Base-by-base conservation (phyloP, 2,329 filamentous ascomycete species). In the Monilinia aucupariae region DNA sequence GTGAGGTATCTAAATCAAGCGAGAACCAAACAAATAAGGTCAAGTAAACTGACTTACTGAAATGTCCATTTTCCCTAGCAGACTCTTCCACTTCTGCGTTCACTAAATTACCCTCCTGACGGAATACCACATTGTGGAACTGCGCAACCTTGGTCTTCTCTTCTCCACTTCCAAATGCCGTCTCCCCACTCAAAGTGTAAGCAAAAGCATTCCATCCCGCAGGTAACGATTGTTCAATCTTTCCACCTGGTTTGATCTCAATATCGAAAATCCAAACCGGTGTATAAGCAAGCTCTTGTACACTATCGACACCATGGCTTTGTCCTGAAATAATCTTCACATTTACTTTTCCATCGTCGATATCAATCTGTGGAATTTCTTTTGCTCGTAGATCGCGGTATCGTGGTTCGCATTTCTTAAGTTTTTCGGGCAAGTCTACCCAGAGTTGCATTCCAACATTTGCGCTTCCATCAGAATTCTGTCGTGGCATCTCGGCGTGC, bases 181-280 rank as follows among this genome's bases (percentile, higher is more conserved):
- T 86, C 9, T 82, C 84, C 27, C 93, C 93, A 64, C 86, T 81
- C n/a, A 97, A 80, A 4, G 85, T 88, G 75, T 97, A 97, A 20
- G 88, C 87, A 72, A 97, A 97, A 1, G 90, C 86, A 75, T 96
- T 97, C 91, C 92, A 97, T 34, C 86, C 88, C 66, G 80, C 77
- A 0, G 93, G 93, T 3, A 97, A 73, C 6, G 83, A 76, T 78
- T 97, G 93, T 27, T 80, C 81, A 68, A 97, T 79, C 64, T 81
- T 85, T 53, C 90, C 92, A 60, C 93, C 93, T 0, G 92, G 92
- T 71, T 85, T 78, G 60, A 97, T 84, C 25, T 84, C 86, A 59
- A 97, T 80, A 74, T 97, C 93, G 51, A 97, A 81, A 66, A 96
- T 81, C 93, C 93, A 97, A n/a, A 97, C 92, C 0, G 94, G 94